A percentile compares a stretch with the other conserved stretches of the same genome.
phyloP scores from a whole-genome alignment of 1,284 basidiomycete species.

The Sparassis latifolia region DNA sequence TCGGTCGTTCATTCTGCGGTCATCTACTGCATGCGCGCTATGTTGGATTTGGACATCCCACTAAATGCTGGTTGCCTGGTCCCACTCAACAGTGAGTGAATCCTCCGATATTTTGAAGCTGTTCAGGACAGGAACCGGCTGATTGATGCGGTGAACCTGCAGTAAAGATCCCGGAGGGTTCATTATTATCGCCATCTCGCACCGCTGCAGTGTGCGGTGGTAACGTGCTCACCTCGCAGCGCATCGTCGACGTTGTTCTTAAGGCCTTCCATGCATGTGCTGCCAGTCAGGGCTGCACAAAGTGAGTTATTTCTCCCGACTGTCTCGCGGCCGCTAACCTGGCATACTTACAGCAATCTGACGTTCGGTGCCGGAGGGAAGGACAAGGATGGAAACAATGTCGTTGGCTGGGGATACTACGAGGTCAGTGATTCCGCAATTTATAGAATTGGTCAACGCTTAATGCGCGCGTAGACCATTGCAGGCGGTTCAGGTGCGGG shows the following conservation, averaged over 20 bases:
- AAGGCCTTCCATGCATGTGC: conserved; percentile 92
- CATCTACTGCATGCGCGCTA: conserved; percentile 92
- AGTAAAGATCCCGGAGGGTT: conserved; percentile 81
- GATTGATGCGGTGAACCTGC: conserved; percentile 7
- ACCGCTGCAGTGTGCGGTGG: conserved; percentile 91
- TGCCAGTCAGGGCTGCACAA: conserved; percentile 91
- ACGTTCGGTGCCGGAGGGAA: conserved; percentile 91
- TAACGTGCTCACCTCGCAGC: conserved; percentile 88
- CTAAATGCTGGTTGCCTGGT: conserved; percentile 91
- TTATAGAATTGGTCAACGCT: neutral
- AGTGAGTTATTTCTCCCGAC: conserved; percentile 39
- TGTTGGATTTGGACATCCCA: conserved; percentile 90
- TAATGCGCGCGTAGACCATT: conserved; percentile 56
- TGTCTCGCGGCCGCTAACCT: neutral
- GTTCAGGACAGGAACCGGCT: neutral
- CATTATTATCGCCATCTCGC: conserved; percentile 75
- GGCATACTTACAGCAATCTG: conserved; percentile 55
- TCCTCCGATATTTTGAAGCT: neutral
- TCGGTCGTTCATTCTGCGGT: conserved; percentile 90
- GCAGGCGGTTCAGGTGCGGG: conserved; percentile 93
- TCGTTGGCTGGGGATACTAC: conserved; percentile 91
- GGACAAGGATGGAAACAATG: conserved; percentile 69
- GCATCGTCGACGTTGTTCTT: conserved; percentile 93
- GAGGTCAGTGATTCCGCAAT: conserved; percentile 44
- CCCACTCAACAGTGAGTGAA: conserved; percentile 58